phyloP scores from a whole-genome alignment of 106 monocot species.

The Narthecium ossifragum region DNA sequence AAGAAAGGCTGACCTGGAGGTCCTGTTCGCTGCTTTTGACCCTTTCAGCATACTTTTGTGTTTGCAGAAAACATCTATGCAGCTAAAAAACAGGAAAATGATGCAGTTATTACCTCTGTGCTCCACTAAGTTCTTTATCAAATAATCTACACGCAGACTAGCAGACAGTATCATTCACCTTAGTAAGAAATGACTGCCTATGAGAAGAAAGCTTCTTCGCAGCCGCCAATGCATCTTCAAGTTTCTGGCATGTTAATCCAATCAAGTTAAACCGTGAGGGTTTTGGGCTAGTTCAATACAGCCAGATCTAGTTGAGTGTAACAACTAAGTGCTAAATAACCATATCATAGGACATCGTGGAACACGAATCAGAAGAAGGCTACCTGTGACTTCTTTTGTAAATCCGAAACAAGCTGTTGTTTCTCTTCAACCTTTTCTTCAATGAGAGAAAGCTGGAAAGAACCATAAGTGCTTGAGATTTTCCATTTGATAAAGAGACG shows the following conservation, averaged over 20 bases:
- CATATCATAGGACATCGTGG: not conserved
- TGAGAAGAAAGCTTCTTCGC: conserved; percentile 64
- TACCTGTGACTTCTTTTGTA: conserved; percentile 64
- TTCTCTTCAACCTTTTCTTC: conserved; percentile 58
- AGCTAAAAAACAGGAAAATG: conserved; percentile 28
- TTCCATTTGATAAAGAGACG: too few relatives aligned
- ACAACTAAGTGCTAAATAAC: not conserved
- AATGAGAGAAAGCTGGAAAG: conserved; percentile 43
- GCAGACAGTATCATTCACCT: conserved; percentile 32
- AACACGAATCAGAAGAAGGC: not conserved
- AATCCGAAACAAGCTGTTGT: conserved; percentile 44
- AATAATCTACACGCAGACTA: not conserved
- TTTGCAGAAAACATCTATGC: conserved; percentile 42
- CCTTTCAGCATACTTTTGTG: conserved; percentile 45
- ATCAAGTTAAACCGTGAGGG: not conserved
- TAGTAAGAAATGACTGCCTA: conserved; percentile 35
- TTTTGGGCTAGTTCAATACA: not conserved
- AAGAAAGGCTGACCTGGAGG: conserved; percentile 38
- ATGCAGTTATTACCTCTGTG: not conserved
- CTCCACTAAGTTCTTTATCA: not conserved
- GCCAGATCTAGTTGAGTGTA: not conserved
- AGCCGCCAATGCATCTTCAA: conserved; percentile 56
- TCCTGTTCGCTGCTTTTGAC: conserved; percentile 61
- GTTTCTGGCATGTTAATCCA: conserved; percentile 35
- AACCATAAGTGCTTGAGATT: too few relatives aligned